Percentiles rank a stretch among this genome's conserved stretches.
Evolutionary conservation across 768 basidiomycete species (phyloP).

Genomic region (Tylopilus intermedius): DNA sequence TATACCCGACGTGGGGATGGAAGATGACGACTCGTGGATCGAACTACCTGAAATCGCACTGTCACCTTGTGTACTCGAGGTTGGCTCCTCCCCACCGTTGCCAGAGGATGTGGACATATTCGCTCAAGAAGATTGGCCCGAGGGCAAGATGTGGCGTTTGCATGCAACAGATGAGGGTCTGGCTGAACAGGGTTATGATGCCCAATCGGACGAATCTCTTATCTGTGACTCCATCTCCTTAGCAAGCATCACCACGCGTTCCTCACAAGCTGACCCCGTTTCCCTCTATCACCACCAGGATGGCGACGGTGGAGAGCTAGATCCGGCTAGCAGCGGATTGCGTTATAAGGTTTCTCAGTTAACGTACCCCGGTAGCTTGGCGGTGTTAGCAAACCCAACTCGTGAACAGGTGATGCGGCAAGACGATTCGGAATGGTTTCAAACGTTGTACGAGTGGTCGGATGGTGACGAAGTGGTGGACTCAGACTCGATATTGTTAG

Average conservation of each 20-base stretch:
- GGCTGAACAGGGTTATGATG: constrained; percentile 5
- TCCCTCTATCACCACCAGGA: constrained; percentile 18
- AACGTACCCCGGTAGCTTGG: constrained; percentile 6
- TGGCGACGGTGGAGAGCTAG: constrained; percentile 4
- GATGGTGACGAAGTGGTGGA: constrained; percentile 8
- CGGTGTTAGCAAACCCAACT: constrained; percentile 1
- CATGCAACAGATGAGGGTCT: constrained; percentile 4
- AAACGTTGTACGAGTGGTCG: constrained; percentile 3
- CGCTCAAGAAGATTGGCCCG: constrained; percentile 12
- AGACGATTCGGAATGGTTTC: constrained; percentile 10
- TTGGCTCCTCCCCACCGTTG: constrained; percentile 1
- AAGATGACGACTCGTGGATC: constrained; percentile 11
- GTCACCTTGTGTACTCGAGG: not conserved
- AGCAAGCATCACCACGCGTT: constrained; percentile 17
- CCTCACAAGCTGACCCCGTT: constrained; percentile 7
- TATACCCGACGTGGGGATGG: constrained; percentile 3
- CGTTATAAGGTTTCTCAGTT: constrained; percentile 12
- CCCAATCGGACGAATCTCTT: constrained; percentile 23
- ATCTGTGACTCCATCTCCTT: constrained; percentile 18
- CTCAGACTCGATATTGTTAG: constrained; percentile 14
- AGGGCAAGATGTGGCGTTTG: constrained; percentile 13
- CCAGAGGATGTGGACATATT: constrained; percentile 17
- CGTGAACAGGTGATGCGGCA: constrained; percentile 15
- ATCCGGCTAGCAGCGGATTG: constrained; percentile 12
- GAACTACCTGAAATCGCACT: constrained; percentile 13